Base-by-base conservation (phyloP, 306 rosid genomes). In the Ochetophila trinervis region DNA sequence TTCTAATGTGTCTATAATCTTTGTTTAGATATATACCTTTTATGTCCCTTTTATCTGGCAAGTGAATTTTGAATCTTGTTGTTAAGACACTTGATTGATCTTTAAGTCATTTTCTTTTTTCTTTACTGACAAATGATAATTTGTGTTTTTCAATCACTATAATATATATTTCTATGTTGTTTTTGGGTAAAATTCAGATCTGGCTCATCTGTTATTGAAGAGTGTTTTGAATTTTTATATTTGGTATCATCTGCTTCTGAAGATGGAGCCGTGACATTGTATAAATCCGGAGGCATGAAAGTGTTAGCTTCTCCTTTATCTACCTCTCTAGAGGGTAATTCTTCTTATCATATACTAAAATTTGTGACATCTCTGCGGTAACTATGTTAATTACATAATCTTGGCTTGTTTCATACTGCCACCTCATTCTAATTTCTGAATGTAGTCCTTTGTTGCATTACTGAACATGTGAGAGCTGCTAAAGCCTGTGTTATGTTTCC, bases 201-300 rank as follows among this genome's bases (percentile, higher is more conserved):
- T 50, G 84, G 84, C 35, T 80, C 78, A 13, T 77, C 90, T 22
- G 79, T 79, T 66, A 79, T 82, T 17, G 88, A 79, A 75, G 97
- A 93, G 62, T 86, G 97, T 76, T 88, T 75, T 59, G 97, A 93
- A 78, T 84, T 89, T 83, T 67, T 93, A 13, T 89, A 87, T 82
- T 76, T 93, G 71, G 94, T 86, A 40, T 83, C 85, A 45, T 78
- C 82, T 50, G 75, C 93, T 35, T 80, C 98, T 52, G 93, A 70
- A 67, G 79, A 69, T 72, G 96, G 93, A 65, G 55, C 84, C 50
- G 18, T 36, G 72, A 78, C 6, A 57, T 80, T 89, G 52, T 87
- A 79, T 68, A 76, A 83, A 66, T 82, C 85, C 55, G 81, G 84
- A 52, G 93, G 95, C 66, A 57, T 87, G 68, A 85, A 76, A 68